A percentile compares a stretch with the other conserved stretches of the same genome.
Conservation (phyloP, 1,139 yeast species). For the Pichia sp. region DNA sequence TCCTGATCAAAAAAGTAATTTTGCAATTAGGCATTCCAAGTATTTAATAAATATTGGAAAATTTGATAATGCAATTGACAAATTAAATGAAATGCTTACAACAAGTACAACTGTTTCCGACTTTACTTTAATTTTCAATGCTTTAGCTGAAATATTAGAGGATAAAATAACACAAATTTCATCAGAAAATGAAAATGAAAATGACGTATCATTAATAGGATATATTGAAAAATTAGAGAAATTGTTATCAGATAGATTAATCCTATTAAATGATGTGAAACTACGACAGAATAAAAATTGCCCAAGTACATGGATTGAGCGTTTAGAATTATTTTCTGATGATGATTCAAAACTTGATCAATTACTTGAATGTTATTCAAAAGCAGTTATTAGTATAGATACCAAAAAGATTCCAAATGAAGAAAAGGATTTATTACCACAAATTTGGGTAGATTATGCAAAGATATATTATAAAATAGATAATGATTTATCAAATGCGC, state of each 20-base stretch:
- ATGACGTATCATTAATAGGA: conserved; percentile 37
- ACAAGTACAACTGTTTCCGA: conserved; percentile 51
- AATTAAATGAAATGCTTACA: conserved; percentile 44
- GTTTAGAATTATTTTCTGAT: conserved; percentile 39
- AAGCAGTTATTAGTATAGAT: conserved; percentile 62
- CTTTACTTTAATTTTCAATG: conserved; percentile 60
- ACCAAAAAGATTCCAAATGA: conserved; percentile 45
- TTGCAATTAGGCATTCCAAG: conserved; percentile 46
- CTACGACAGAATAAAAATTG: conserved; percentile 58
- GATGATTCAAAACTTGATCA: conserved; percentile 24
- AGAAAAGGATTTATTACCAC: conserved; percentile 34
- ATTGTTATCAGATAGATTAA: conserved; percentile 48
- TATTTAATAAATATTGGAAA: conserved; percentile 38
- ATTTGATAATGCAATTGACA: conserved; percentile 39
- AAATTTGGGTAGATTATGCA: conserved; percentile 70
- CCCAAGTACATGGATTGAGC: conserved; percentile 62
- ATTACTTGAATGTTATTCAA: conserved; percentile 52
- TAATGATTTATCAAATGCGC: conserved; percentile 4
- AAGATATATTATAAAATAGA: conserved; percentile 46
- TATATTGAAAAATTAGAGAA: conserved; percentile 49
- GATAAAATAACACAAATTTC: conserved; percentile 36
- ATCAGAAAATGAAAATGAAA: conserved; percentile 17
- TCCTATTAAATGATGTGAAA: conserved; percentile 59
- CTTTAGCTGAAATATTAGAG: conserved; percentile 60
- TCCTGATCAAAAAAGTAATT: conserved; percentile 55